phyloP scores from a whole-genome alignment of 192 early-diverging fungal genomes.

The Podila epigama region DNA sequence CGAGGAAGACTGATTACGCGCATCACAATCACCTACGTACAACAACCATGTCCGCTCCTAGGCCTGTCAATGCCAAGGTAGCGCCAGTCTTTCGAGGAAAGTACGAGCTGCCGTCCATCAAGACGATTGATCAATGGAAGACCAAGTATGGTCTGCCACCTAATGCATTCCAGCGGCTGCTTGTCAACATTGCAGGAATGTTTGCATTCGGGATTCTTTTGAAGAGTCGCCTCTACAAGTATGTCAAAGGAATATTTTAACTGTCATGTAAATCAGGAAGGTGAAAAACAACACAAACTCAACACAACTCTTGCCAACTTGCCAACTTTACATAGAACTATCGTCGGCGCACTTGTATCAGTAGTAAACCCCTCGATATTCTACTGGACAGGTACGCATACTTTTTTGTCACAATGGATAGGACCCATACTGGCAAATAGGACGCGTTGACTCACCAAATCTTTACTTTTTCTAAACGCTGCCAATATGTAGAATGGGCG shows the following conservation, averaged over 20 bases:
- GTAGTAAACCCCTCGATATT: neutral
- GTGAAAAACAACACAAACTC: neutral
- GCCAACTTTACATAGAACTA: neutral
- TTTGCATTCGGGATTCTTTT: constrained; percentile 5
- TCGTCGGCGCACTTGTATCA: neutral
- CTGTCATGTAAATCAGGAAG: neutral
- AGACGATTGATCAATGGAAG: constrained; percentile 43
- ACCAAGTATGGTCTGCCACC: constrained; percentile 26
- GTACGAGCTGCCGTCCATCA: constrained; percentile 36
- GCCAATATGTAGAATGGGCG: constrained; percentile 20
- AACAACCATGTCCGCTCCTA: neutral
- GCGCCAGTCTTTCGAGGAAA: constrained; percentile 23
- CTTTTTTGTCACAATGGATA: neutral
- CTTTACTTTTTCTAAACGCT: neutral
- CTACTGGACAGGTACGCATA: neutral
- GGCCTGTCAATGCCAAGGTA: constrained; percentile 16
- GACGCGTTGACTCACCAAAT: neutral
- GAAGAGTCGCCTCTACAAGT: constrained; percentile 22
- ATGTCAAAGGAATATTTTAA: neutral
- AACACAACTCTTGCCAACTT: neutral
- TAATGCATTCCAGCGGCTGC: constrained; percentile 22
- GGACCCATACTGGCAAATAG: too few species aligned
- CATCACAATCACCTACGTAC: neutral
- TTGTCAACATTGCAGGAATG: constrained; percentile 17
- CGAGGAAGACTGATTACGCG: too few species aligned